Percentiles rank a stretch among this genome's conserved stretches.
These are phyloP conservation scores for Sphagnum contortum DNA, from an alignment of 225 moss, liverwort and hornwort genomes.

Conservation along the genomic window DNA sequence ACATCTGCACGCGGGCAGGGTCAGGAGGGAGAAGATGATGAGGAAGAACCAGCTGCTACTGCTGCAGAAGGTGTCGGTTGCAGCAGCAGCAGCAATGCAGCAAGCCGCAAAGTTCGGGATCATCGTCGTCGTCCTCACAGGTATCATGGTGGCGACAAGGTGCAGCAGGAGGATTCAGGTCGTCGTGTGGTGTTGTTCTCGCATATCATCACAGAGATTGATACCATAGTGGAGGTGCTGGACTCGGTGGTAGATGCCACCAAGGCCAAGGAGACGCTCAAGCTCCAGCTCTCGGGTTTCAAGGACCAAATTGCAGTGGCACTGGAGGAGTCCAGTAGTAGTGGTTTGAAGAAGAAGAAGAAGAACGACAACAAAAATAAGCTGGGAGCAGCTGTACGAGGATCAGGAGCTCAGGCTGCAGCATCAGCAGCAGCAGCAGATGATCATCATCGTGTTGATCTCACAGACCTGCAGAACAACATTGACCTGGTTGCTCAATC, in stretches of 20 bases:
- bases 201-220: conserved; percentile 37
- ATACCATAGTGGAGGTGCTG: conserved; percentile 32
- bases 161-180: too few species aligned
- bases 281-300: conserved; percentile 27
- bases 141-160: too few species aligned
- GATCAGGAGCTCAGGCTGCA: too few species aligned
- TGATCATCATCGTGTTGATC: conserved; percentile 5
- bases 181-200: conserved; percentile 9
- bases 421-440: neutral
- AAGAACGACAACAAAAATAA: neutral
- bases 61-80: too few species aligned
- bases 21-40: too few species aligned
- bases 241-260: conserved; percentile 28
- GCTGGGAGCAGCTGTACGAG: too few species aligned
- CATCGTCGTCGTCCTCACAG: too few species aligned
- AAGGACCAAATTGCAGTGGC: conserved; percentile 22
- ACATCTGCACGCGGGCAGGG: too few species aligned
- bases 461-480: conserved; percentile 37
- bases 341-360: conserved; percentile 14
- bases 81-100: too few species aligned
- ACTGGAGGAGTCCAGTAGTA: neutral
- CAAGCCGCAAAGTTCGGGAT: too few species aligned
- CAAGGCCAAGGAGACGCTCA: conserved; percentile 25
- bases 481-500: conserved; percentile 47
- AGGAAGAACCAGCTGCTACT: too few species aligned